Evolutionary conservation across 1,284 basidiomycete species (phyloP).

Genomic region (Ceratobasidium theobromae): DNA sequence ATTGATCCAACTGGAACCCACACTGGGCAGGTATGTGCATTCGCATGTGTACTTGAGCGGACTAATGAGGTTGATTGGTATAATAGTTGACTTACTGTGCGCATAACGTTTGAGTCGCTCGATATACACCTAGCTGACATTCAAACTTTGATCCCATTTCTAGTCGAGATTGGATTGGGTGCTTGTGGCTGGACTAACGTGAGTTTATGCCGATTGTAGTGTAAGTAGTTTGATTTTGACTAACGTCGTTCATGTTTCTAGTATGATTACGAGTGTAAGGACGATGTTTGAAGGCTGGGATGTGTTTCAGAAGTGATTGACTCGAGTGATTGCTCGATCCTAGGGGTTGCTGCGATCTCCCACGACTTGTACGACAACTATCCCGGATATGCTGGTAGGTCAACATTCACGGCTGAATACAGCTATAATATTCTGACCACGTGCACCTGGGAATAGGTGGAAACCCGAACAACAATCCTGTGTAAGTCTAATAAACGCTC

Average conservation of each 20-base stretch:
- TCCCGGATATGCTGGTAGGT: conserved; percentile 18
- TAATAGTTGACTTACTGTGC: conserved; percentile 23
- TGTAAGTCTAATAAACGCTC: conserved; percentile 1
- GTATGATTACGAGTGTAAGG: not conserved
- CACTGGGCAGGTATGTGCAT: conserved; percentile 18
- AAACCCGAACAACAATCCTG: conserved; percentile 30
- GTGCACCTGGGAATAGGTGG: not conserved
- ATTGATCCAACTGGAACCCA: conserved; percentile 23
- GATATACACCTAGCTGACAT: not conserved
- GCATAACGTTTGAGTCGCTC: not conserved
- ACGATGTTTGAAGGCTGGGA: not conserved
- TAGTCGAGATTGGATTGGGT: conserved; percentile 16
- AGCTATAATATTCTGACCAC: not conserved
- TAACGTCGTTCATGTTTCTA: not conserved
- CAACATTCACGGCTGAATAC: not conserved
- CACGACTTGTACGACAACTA: conserved; percentile 18
- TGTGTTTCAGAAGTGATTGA: not conserved
- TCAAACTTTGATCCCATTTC: not conserved
- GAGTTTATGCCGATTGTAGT: not conserved
- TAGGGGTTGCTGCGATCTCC: conserved; percentile 21
- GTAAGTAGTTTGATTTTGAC: not conserved
- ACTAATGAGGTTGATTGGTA: not conserved
- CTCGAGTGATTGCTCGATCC: no score
- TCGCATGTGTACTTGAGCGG: not conserved
- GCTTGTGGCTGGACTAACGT: conserved; percentile 22